Percentiles rank a stretch among this genome's conserved stretches.
Evolutionary conservation across 495 filamentous ascomycete genomes (phyloP).

Genomic region (Daldinia grandis): DNA sequence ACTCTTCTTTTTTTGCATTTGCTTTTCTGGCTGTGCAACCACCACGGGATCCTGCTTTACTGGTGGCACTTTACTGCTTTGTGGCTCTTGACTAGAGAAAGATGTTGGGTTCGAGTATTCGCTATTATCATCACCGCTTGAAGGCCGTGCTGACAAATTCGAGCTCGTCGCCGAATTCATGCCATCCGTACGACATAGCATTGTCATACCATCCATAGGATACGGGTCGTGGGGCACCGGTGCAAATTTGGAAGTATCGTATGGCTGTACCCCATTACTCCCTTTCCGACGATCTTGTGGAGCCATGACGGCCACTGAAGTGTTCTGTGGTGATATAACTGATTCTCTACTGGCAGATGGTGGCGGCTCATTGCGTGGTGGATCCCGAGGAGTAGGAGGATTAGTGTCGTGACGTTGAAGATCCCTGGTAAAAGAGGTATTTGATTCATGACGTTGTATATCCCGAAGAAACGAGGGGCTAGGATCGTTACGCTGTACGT

Average conservation of each 20-base stretch:
- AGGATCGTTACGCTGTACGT: slow-evolving; percentile 12
- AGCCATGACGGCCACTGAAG: slow-evolving; percentile 21
- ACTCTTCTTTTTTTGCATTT: slow-evolving; percentile 80
- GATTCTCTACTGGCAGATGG: slow-evolving; percentile 62
- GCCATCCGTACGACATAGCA: slow-evolving; percentile 84
- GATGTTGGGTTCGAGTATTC: slow-evolving; percentile 92
- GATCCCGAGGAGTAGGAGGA: slow-evolving; percentile 51
- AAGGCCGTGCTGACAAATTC: slow-evolving; percentile 73
- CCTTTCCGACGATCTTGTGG: slow-evolving; percentile 50
- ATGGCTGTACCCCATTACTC: slow-evolving; percentile 50
- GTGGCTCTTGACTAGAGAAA: slow-evolving; percentile 81
- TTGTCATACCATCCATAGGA: slow-evolving; percentile 97
- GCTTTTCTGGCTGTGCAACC: slow-evolving; percentile 66
- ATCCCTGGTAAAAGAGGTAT: slow-evolving; percentile 2
- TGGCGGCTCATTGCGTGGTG: slow-evolving; percentile 63
- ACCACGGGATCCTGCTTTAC: slow-evolving; percentile 66
- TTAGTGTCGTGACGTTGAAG: slow-evolving; percentile 23
- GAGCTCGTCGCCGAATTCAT: slow-evolving; percentile 81
- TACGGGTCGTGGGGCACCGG: slow-evolving; percentile 91
- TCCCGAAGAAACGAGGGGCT: slow-evolving; percentile 6
- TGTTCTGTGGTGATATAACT: slow-evolving; percentile 63
- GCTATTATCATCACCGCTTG: slow-evolving; percentile 89
- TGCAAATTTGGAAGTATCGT: slow-evolving; percentile 69
- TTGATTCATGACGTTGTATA: slow-evolving; percentile 14
- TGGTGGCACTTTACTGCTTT: slow-evolving; percentile 72